Percentiles rank a stretch among this genome's conserved stretches.
Evolutionary conservation across 2,329 filamentous ascomycete genomes (phyloP).

Genomic region (Exophiala phaeomuriformis): DNA sequence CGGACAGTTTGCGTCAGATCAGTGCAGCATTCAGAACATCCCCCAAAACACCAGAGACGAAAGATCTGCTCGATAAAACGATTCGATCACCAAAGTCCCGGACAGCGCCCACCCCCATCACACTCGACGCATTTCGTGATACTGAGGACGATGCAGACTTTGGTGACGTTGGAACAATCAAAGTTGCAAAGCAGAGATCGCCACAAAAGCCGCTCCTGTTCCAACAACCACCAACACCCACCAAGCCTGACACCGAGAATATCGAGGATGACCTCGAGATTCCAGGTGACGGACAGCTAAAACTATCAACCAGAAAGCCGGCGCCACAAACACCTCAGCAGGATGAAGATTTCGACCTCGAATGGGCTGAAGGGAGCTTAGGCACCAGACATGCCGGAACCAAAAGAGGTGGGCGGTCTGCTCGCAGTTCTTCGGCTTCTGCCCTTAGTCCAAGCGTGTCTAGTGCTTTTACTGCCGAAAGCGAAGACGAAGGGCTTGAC

Average conservation of each 20-base stretch:
- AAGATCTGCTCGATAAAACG: conserved; percentile 30
- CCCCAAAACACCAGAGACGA: conserved; percentile 31
- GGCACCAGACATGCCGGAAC: conserved; percentile 87
- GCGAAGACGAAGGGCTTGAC: conserved; percentile 85
- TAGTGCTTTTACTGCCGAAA: conserved; percentile 84
- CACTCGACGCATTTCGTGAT: conserved; percentile 59
- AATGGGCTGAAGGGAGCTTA: conserved; percentile 90
- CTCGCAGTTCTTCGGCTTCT: conserved; percentile 78
- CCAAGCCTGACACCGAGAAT: conserved; percentile 50
- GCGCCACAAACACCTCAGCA: conserved; percentile 57
- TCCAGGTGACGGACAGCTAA: conserved; percentile 56
- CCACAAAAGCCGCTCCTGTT: conserved; percentile 46
- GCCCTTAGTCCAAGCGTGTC: conserved; percentile 87
- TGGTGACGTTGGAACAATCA: conserved; percentile 60
- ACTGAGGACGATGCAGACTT: conserved; percentile 55
- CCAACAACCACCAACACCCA: conserved; percentile 30
- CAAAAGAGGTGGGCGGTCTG: conserved; percentile 67
- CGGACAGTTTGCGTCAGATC: conserved; percentile 61
- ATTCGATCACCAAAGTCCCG: conserved; percentile 40
- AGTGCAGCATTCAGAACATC: conserved; percentile 41
- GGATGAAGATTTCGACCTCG: conserved; percentile 67
- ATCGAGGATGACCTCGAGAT: conserved; percentile 68
- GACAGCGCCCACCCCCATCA: conserved; percentile 47
- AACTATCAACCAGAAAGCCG: conserved; percentile 53
- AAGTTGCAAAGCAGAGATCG: conserved; percentile 53